phyloP scores from a whole-genome alignment of 768 basidiomycete genomes.

The Amylocystis lapponica region DNA sequence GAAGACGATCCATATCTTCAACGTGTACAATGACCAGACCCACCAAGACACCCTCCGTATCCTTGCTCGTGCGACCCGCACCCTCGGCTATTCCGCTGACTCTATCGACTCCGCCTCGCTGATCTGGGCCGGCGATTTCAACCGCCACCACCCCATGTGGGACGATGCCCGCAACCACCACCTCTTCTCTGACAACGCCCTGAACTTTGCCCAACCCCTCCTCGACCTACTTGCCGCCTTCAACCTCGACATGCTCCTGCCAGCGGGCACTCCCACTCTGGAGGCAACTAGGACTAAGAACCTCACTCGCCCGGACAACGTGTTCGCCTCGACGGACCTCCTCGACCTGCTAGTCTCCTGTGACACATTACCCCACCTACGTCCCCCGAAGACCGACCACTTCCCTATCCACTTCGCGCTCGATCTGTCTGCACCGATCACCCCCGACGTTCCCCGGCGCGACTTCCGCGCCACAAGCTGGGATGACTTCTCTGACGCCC shows the following conservation, averaged over 20 bases:
- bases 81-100: background rate
- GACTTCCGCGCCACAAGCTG: constrained; percentile 30
- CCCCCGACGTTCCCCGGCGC: background rate
- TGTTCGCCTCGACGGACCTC: constrained; percentile 26
- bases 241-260: constrained; percentile 31
- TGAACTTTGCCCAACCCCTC: constrained; percentile 19
- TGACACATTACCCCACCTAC: constrained; percentile 9
- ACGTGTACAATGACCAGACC: constrained; percentile 33
- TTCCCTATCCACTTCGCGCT: constrained; percentile 30
- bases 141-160: constrained; percentile 36
- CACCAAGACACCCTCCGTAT: constrained; percentile 15
- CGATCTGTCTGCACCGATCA: constrained; percentile 11
- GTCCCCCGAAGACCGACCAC: constrained; percentile 32
- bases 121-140: constrained; percentile 34
- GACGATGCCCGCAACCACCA: constrained; percentile 27
- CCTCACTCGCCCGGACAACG: constrained; percentile 37
- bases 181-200: constrained; percentile 29
- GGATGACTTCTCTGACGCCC: constrained; percentile 20
- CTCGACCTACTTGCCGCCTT: constrained; percentile 20
- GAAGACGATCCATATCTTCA: constrained; percentile 26
- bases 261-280: constrained; percentile 29
- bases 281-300: constrained; percentile 25
- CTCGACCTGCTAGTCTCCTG: constrained; percentile 23
- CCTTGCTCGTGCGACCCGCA: background rate
- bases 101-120: constrained; percentile 1